These are phyloP conservation scores for Penicillium paradoxum DNA, from an alignment of 495 filamentous ascomycete genomes.

Conservation along the genomic window DNA sequence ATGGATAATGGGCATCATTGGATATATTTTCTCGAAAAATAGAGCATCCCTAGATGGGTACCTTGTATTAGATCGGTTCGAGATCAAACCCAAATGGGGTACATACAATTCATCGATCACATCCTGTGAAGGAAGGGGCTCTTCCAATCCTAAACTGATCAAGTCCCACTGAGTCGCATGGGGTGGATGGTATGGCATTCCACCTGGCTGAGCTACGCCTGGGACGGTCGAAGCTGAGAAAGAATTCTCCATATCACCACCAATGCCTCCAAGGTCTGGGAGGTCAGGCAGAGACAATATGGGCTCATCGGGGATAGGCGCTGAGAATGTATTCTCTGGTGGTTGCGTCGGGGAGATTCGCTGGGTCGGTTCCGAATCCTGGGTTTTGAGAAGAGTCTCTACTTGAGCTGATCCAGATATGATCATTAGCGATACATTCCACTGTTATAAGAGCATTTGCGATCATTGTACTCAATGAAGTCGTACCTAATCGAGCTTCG, in stretches of 20 bases:
- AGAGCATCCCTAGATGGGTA: conserved; percentile 59
- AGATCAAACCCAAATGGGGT: not conserved
- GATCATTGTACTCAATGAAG: not conserved
- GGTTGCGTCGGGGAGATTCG: conserved; percentile 18
- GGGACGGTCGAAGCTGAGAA: conserved; percentile 23
- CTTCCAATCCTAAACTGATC: conserved; percentile 88
- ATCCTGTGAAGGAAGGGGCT: conserved; percentile 82
- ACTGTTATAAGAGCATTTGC: not conserved
- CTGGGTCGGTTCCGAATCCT: conserved; percentile 26
- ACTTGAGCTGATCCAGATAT: conserved; percentile 68
- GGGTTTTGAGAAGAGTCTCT: conserved; percentile 79
- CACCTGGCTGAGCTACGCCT: conserved; percentile 21
- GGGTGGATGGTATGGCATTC: conserved; percentile 18
- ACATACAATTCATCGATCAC: conserved; percentile 86
- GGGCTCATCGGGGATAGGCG: conserved; percentile 22
- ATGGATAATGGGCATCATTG: conserved; percentile 82
- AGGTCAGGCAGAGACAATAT: conserved; percentile 24
- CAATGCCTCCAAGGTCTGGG: conserved; percentile 10
- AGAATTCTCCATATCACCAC: conserved; percentile 17
- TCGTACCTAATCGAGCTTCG: conserved; percentile 84
- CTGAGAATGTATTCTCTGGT: conserved; percentile 22
- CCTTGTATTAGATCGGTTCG: conserved; percentile 7
- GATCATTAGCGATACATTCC: conserved; percentile 14
- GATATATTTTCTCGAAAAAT: conserved; percentile 88
- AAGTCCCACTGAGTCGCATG: conserved; percentile 74